Evolutionary conservation across 2,329 filamentous ascomycete species (phyloP).

Genomic region (Raffaelea arxii): DNA sequence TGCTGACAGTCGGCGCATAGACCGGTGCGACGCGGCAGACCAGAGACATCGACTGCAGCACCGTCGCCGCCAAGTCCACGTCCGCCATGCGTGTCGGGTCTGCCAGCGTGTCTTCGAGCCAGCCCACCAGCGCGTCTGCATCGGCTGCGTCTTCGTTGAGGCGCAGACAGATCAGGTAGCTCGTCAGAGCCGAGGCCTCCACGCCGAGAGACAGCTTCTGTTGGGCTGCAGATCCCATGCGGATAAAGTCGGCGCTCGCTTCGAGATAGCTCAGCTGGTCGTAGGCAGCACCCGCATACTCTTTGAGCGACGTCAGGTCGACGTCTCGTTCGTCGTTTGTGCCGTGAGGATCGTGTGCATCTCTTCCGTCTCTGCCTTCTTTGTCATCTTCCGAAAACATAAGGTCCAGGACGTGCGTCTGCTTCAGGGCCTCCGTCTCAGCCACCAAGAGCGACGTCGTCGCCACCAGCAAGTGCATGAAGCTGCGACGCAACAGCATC

Average conservation of each 20-base stretch:
- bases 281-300: conserved; percentile 61
- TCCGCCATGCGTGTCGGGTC: conserved; percentile 79
- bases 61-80: conserved; percentile 62
- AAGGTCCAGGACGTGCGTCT: conserved; percentile 61
- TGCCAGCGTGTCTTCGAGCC: conserved; percentile 74
- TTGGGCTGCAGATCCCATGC: conserved; percentile 76
- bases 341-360: conserved; percentile 31
- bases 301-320: conserved; percentile 47
- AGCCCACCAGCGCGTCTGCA: conserved; percentile 65
- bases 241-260: conserved; percentile 80
- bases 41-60: conserved; percentile 73
- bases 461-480: conserved; percentile 75
- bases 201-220: conserved; percentile 79
- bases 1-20: conserved; percentile 66
- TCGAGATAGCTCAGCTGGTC: conserved; percentile 84
- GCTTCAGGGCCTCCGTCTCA: conserved; percentile 48
- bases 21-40: conserved; percentile 65
- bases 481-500: conserved; percentile 82
- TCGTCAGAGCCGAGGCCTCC: conserved; percentile 71
- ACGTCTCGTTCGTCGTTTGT: conserved; percentile 45
- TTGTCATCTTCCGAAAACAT: conserved; percentile 51
- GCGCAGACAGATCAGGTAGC: conserved; percentile 76
- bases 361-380: conserved; percentile 13
- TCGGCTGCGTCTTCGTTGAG: conserved; percentile 77
- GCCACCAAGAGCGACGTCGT: conserved; percentile 65